Percentiles rank a stretch among this genome's conserved stretches.
Conservation (phyloP, 192 early-diverging fungal species). For the Powellomyces hirtus region DNA sequence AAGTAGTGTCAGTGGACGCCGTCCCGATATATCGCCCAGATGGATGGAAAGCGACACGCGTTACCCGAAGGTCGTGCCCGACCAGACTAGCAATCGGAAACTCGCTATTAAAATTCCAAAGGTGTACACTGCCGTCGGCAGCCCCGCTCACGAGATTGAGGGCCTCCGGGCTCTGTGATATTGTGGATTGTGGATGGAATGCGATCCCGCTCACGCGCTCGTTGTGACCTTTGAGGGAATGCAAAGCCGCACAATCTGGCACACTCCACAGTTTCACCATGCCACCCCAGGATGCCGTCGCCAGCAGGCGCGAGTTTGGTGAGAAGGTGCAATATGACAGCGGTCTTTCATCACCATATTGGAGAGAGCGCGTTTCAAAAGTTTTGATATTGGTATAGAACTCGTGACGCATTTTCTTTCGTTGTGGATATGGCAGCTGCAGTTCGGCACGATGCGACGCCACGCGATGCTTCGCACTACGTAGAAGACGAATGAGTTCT, state of each 20-base stretch:
- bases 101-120: conserved; percentile 81
- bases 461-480: conserved; percentile 65
- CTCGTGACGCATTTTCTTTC: conserved; percentile 73
- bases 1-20: conserved; percentile 79
- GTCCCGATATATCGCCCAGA: conserved; percentile 79
- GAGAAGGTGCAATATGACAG: conserved; percentile 74
- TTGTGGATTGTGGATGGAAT: conserved; percentile 80
- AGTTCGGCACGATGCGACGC: conserved; percentile 65
- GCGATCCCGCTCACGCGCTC: conserved; percentile 86
- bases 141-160: conserved; percentile 83
- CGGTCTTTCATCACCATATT: conserved; percentile 88
- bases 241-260: conserved; percentile 59
- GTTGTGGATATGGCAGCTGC: conserved; percentile 57
- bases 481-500: neutral
- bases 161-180: conserved; percentile 48
- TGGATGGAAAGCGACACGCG: conserved; percentile 88
- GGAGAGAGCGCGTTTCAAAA: conserved; percentile 73
- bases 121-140: conserved; percentile 71
- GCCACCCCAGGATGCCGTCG: conserved; percentile 85
- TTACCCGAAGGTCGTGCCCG: conserved; percentile 82
- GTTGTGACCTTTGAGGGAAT: conserved; percentile 63
- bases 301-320: conserved; percentile 72
- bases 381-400: conserved; percentile 66
- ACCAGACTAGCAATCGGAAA: conserved; percentile 71
- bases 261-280: conserved; percentile 84